Evolutionary conservation across 345 rosid species (phyloP), one percentile per base, ranked within the genome.

Genomic region (Mangifera indica): DNA sequence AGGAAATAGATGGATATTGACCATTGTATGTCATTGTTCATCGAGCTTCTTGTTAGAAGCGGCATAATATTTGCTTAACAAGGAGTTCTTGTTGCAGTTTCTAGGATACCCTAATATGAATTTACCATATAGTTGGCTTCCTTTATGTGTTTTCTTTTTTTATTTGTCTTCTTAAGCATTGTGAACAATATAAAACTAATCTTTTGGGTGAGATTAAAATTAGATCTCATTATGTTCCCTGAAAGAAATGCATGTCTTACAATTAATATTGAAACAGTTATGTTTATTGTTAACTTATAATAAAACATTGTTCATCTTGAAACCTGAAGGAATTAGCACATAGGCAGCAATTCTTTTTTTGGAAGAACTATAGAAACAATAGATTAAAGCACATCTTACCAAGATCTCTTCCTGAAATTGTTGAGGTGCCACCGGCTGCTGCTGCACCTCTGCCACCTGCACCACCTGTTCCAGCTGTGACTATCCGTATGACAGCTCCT

Each of bases 341-440:
- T 81, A 85, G 99, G 74, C 98, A 93, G 80, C 97, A 96, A 77
- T 96, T 96, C 85, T 96, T 86, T 77, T 96, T 78, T 76, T 96
- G 98, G 99, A 96, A 96, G 86, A 96, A 96, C 86, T 87, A 96
- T 71, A 85, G 97, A 76, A 96, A 89, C 86, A 96, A 96, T 74
- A 78, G 97, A 66, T 73, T 96, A 82, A 93, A 89, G 77, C 98
- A 93, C 88, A 93, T 96, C 70, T 74, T 87, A 80, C 98, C 97
- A 3, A 87, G 92, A 83, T 89, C 93, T 64, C 95, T 90, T 80
- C 97, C 97, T n/a, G 99, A 96, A 74, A 87, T 90, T 75, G 75
- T 70, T 63, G 79, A 89, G 68, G 85, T 84, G 21, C 85, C 86
- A 56, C 71, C 84, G 11, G 58, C 82, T 46, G 64, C 81, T 63